Percentiles rank a stretch among this genome's conserved stretches.
Evolutionary conservation across 495 filamentous ascomycete species (phyloP).

Genomic region (Penicillium waksmanii): DNA sequence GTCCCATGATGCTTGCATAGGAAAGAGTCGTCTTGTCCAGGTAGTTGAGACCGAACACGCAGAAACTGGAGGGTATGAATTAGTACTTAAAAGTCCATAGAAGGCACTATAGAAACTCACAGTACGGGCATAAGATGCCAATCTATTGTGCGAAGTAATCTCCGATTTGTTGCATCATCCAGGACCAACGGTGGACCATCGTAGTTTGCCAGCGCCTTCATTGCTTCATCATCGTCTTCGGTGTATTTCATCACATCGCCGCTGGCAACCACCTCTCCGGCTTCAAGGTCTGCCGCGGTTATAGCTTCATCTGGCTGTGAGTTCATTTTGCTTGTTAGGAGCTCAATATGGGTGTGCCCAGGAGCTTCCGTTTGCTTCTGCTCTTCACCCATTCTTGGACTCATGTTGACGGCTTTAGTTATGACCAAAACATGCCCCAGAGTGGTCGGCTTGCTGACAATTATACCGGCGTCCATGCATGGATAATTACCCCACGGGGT

Average conservation of each 20-base stretch:
- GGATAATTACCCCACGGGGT: background rate
- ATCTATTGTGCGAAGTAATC: slow-evolving; percentile 58
- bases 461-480: background rate
- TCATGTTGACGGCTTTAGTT: background rate
- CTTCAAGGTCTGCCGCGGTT: background rate
- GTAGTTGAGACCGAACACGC: slow-evolving; percentile 63
- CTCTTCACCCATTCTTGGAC: background rate
- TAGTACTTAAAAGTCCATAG: too few species aligned
- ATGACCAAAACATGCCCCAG: background rate
- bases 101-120: background rate
- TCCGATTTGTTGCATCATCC: slow-evolving; percentile 54
- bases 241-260: background rate
- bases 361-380: background rate
- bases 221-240: slow-evolving; percentile 47
- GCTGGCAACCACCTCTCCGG: background rate
- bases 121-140: slow-evolving; percentile 59
- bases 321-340: background rate
- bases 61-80: slow-evolving; percentile 30
- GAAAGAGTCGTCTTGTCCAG: slow-evolving; percentile 64
- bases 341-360: background rate
- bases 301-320: background rate
- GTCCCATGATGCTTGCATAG: slow-evolving; percentile 62
- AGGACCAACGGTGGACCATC: slow-evolving; percentile 47
- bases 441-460: background rate
- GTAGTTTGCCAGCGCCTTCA: slow-evolving; percentile 52